These are phyloP conservation scores for Thielaviopsis euricoi DNA, from an alignment of 2,329 filamentous ascomycete genomes.

Conservation along the genomic window DNA sequence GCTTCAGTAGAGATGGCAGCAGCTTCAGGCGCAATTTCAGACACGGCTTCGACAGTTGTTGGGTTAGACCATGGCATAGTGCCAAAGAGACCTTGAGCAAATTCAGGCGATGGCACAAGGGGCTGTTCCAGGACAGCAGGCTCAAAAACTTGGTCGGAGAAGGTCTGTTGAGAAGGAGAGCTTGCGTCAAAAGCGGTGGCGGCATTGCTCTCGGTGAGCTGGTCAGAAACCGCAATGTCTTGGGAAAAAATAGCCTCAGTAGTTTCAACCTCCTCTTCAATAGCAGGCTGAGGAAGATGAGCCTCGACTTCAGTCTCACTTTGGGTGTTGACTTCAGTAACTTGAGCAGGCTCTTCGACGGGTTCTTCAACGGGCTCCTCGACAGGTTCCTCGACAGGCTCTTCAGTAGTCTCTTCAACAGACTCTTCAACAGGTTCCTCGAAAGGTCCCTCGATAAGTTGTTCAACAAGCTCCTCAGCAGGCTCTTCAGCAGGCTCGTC, in stretches of 20 bases:
- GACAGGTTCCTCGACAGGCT: neutral
- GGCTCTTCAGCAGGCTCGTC: neutral
- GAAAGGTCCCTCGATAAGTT: neutral
- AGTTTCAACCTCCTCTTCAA: neutral
- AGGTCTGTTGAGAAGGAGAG: neutral
- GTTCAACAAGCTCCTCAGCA: neutral
- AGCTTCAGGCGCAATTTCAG: neutral
- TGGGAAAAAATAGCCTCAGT: neutral
- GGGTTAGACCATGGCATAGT: constrained; percentile 6
- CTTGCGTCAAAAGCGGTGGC: neutral
- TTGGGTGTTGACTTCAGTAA: too few relatives aligned
- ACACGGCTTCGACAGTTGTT: neutral
- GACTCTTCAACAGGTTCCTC: neutral
- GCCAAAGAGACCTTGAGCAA: neutral
- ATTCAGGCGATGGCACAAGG: constrained; percentile 3
- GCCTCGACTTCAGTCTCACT: too few relatives aligned
- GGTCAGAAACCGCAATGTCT: neutral
- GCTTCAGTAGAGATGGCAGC: neutral
- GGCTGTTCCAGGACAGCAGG: neutral
- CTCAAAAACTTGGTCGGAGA: neutral
- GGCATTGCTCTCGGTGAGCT: neutral
- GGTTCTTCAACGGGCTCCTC: too few relatives aligned
- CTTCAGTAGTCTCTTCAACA: neutral
- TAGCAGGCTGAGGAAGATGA: too few relatives aligned
- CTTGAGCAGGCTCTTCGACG: too few relatives aligned